Conservation (phyloP, 2,329 filamentous ascomycete species). For the Nigrospora osmanthi region DNA sequence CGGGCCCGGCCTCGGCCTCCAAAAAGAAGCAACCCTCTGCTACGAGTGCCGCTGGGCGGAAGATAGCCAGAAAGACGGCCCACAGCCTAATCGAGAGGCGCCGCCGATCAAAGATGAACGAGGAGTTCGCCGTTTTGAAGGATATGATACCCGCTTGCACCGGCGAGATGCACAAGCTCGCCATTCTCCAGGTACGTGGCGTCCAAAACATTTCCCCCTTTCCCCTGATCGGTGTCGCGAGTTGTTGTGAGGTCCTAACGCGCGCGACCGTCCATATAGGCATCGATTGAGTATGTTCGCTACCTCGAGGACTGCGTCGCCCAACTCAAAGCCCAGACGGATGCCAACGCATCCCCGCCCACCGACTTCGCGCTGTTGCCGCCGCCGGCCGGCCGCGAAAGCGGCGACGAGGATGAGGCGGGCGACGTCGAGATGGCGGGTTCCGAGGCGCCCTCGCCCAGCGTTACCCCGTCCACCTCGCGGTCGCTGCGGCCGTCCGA, state of each 20-base stretch:
- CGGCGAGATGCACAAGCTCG: slow-evolving; percentile 98
- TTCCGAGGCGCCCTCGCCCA: slow-evolving; percentile 40
- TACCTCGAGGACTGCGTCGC: slow-evolving; percentile 86
- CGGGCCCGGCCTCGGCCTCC: slow-evolving; percentile 21
- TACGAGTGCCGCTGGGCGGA: slow-evolving; percentile 80
- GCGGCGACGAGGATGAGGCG: slow-evolving; percentile 17
- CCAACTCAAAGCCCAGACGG: slow-evolving; percentile 61
- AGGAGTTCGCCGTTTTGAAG: slow-evolving; percentile 91
- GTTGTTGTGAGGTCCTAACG: neutral
- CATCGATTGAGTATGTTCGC: slow-evolving; percentile 90
- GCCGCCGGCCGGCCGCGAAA: slow-evolving; percentile 15
- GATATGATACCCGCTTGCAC: slow-evolving; percentile 91
- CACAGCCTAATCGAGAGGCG: slow-evolving; percentile 91
- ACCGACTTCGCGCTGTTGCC: slow-evolving; percentile 18
- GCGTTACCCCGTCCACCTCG: slow-evolving; percentile 22
- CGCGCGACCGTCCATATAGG: slow-evolving; percentile 40
- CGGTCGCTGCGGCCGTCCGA: slow-evolving; percentile 35
- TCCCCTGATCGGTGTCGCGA: too few relatives aligned
- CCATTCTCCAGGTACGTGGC: slow-evolving; percentile 71
- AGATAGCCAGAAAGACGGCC: slow-evolving; percentile 91
- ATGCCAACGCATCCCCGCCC: slow-evolving; percentile 20
- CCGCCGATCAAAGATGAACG: slow-evolving; percentile 94
- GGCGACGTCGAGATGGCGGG: slow-evolving; percentile 56
- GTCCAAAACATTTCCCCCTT: too few relatives aligned
- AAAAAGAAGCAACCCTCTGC: slow-evolving; percentile 74